phyloP scores from a whole-genome alignment of 2,329 filamentous ascomycete species.

The Purpureocillium takamizusanense region DNA sequence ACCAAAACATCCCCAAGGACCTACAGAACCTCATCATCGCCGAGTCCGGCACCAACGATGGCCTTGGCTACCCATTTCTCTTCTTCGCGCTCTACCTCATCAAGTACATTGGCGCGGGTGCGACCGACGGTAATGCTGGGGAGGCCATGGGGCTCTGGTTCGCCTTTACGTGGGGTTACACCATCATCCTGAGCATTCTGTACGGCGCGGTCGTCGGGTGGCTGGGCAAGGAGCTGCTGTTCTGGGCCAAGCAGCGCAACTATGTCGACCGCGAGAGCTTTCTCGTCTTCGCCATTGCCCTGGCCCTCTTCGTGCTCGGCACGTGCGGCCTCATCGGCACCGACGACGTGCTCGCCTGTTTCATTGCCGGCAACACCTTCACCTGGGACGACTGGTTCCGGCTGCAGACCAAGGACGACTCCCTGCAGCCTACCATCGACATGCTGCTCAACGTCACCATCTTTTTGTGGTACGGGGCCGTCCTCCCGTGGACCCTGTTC shows the following conservation, averaged over 20 bases:
- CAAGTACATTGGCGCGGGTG: conserved; percentile 58
- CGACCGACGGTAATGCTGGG: conserved; percentile 47
- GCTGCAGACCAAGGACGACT: conserved; percentile 79
- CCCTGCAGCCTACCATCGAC: conserved; percentile 87
- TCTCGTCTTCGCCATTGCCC: conserved; percentile 73
- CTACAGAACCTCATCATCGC: conserved; percentile 74
- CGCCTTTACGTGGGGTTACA: conserved; percentile 76
- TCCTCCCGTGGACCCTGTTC: conserved; percentile 73
- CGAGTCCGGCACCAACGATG: conserved; percentile 85
- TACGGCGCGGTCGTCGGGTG: conserved; percentile 75
- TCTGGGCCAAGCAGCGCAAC: conserved; percentile 72
- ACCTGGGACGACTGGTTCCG: conserved; percentile 95
- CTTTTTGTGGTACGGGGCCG: conserved; percentile 85
- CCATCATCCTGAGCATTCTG: conserved; percentile 65
- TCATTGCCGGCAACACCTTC: conserved; percentile 84
- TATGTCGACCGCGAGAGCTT: conserved; percentile 86
- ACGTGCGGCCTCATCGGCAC: conserved; percentile 82
- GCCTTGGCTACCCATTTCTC: conserved; percentile 79
- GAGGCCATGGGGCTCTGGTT: conserved; percentile 76
- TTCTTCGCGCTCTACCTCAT: conserved; percentile 79
- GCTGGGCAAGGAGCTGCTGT: conserved; percentile 71
- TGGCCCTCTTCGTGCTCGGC: conserved; percentile 79
- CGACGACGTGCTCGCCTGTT: conserved; percentile 86
- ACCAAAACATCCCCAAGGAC: conserved; percentile 75
- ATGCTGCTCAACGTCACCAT: conserved; percentile 86